Base-by-base conservation (phyloP, 352 stramenopile species). In the Phytopythium chamaehyphon region DNA sequence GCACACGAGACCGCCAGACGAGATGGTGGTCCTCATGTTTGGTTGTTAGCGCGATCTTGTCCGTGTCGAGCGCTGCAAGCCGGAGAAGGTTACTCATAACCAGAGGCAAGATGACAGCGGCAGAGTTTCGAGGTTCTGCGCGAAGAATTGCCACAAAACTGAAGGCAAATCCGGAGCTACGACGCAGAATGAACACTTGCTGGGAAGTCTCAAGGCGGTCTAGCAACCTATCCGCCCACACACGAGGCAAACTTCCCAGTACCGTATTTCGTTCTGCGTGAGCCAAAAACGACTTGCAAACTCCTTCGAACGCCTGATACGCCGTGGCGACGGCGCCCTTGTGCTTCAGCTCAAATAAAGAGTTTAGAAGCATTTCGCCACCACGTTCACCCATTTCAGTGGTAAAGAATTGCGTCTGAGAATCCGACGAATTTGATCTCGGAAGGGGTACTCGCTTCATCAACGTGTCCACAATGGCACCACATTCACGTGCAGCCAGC, bases 341-440 rank as follows among this genome's bases (percentile, higher is more conserved):
- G 69, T 96, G 88, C 52, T 95, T 95, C 16, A 96, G 70, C 36
- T 88, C 77, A 52, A 94, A 90, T 15, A 96, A 59, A 43, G 85
- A 80, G 58, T 91, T 80, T 6, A 96, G 57, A 16, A 96, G 66
- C 45, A 71, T 77, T 46, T 93, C 82, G 14, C 85, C 88, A 31
- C 67, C 69, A 16, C 62, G 57, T n/a, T 76, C 57, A 7, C 82
- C 75, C 52, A 79, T 77, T 18, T 86, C 71, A 18, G 66, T 59
- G 2, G 75, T 68, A 37, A 86, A 78, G n/a, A 74, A 73, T 19
- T 66, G 51, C 8, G 67, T 24, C 9, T 46, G 23, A 1, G 35
- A 19, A 1, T 54, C 46, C 12, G 28, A 59, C 35, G 48, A 40
- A 31, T 66, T 55, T 8, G 59, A 54, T 11, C 47, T 50, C 12